Percentiles rank a stretch among this genome's conserved stretches.
phyloP scores from a whole-genome alignment of 495 filamentous ascomycete genomes.

The Lophiostoma macrostomum region DNA sequence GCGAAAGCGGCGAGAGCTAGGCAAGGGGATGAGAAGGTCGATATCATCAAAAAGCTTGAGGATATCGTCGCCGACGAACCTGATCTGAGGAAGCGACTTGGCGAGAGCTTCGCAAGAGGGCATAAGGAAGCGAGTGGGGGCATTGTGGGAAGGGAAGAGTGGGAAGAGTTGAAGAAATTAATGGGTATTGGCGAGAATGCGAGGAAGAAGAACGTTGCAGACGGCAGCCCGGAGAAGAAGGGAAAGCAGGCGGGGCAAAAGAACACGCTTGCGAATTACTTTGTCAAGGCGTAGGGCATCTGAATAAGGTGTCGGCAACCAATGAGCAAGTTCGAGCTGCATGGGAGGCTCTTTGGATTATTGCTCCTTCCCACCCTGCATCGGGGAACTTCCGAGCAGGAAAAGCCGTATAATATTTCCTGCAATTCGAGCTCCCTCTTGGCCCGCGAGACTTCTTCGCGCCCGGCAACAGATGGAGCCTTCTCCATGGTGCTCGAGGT shows the following conservation, averaged over 20 bases:
- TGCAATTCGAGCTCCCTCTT: too few relatives aligned
- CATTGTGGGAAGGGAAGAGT: conserved; percentile 50
- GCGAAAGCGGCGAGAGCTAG: conserved; percentile 45
- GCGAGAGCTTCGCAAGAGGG: conserved; percentile 55
- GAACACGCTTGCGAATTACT: conserved; percentile 52
- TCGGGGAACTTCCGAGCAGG: too few relatives aligned
- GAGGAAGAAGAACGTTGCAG: conserved; percentile 26
- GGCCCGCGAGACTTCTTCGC: too few relatives aligned
- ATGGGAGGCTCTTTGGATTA: too few relatives aligned
- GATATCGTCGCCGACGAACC: conserved; percentile 44
- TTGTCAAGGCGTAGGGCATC: conserved; percentile 22
- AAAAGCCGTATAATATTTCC: too few relatives aligned
- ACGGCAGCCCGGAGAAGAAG: conserved; percentile 36
- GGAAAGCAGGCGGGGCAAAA: conserved; percentile 42
- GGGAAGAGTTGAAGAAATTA: conserved; percentile 55
- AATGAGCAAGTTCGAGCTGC: too few relatives aligned
- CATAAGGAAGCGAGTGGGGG: conserved; percentile 60
- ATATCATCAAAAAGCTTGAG: conserved; percentile 54
- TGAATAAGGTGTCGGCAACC: too few relatives aligned
- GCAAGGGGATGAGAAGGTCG: conserved; percentile 48
- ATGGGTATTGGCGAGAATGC: conserved; percentile 53
- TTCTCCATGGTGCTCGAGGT: too few relatives aligned
- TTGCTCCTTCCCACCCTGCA: too few relatives aligned
- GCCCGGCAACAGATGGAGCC: too few relatives aligned
- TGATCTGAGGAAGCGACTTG: conserved; percentile 48